Conservation (phyloP, 1,284 basidiomycete species). For the Pulveroboletus sp. region DNA sequence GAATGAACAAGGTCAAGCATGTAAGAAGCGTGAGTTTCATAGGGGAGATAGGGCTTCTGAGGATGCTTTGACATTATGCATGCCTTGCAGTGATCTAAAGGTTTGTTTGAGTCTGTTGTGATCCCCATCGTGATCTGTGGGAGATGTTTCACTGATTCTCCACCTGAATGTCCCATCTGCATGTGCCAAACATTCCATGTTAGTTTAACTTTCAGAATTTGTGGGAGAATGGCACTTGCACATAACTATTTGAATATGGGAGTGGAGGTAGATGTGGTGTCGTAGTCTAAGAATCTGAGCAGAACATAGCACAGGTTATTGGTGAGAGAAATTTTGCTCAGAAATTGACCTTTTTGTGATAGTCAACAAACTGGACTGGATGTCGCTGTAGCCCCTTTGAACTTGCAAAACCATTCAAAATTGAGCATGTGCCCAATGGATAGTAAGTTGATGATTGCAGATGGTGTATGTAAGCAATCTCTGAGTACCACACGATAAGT, state of each 20-base stretch:
- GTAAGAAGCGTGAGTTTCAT: too few species aligned
- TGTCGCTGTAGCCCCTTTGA: not conserved
- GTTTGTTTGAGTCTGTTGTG: accelerated
- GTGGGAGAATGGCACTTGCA: not conserved
- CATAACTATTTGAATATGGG: not conserved
- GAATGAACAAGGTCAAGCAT: constrained; percentile 1
- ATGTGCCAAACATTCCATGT: not conserved
- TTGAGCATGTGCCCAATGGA: not conserved
- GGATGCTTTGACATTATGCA: not conserved
- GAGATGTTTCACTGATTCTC: not conserved
- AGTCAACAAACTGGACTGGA: not conserved
- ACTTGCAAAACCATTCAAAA: not conserved
- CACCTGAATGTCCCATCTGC: not conserved
- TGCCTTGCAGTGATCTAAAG: not conserved
- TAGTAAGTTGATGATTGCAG: not conserved
- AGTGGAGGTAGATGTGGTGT: not conserved
- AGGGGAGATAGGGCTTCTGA: not conserved
- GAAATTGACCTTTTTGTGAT: not conserved
- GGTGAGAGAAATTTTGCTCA: not conserved
- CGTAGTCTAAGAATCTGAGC: too few species aligned
- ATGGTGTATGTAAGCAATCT: not conserved
- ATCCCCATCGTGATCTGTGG: not conserved
- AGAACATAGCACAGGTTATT: not conserved
- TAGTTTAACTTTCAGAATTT: not conserved
- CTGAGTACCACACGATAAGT: not conserved